Evolutionary conservation across 1,284 basidiomycete species (phyloP), one percentile per base, ranked within the genome.

Genomic region (Leucoagaricus sp.): DNA sequence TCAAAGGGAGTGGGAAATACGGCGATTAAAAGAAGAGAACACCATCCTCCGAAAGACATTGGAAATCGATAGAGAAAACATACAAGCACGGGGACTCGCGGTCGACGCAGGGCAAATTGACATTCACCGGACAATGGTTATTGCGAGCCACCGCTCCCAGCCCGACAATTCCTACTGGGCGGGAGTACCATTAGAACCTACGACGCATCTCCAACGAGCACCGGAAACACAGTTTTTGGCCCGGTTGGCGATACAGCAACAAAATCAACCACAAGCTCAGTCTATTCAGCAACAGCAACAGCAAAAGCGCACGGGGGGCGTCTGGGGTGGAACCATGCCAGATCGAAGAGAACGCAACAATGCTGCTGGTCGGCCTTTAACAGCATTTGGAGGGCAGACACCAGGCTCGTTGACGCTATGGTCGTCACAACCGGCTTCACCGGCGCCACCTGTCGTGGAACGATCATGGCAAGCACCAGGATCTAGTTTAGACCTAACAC

Each of bases 1-100:
- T 57, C 91, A 94, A 69, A 82, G 94, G 58, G 94, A 96, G 69
- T 77, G 77, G 63, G 93, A 96, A 75, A 90, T 96, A 57, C 66
- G 80, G 33, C 81, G 93, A 36, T 74, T 98, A 34, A 86, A 90
- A 68, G 76, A 75, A 55, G 95, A 96, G 74, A 98, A 98, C 67
- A 81, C 83, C 42, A 78, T 85, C 56, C 75, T 98, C 50, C 78
- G 95, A 55, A 79, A 80, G 65, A 71, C 88, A 69, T 74, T 96
- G 34, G 85, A 82, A 9, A 92, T 96, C 62, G 87, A 91, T 70
- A 67, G 74, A 42, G 76, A 71, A 17, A 78, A 74, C 34, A 75
- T 87, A 51, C 68, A 72, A 6, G 76, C 76, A 50, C 75, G 75
- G 51, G 86, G 85, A 1, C 67, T 85, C 28, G 72, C 69, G 0